Evolutionary conservation across 1,139 yeast species (phyloP), one percentile per base, ranked within the genome.

Genomic region (Suhomyces terraborum): DNA sequence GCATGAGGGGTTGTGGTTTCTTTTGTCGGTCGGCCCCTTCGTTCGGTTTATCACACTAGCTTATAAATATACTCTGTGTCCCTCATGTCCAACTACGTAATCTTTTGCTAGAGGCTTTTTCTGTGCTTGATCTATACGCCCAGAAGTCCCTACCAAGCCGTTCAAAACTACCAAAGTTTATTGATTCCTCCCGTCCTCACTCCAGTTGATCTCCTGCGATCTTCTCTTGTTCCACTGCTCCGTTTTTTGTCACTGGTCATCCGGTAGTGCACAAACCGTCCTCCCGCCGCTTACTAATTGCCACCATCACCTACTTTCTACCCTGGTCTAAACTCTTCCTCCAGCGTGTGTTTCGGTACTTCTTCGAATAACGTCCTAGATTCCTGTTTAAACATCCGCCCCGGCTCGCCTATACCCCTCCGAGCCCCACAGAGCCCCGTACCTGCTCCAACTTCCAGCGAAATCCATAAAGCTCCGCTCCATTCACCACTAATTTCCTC

Each of bases 211-310:
- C 10, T 6, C 21, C 32, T 16, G 8, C 19, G 23, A 8, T 13
- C 23, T 8, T 9, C 23, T 14, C 18, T 12, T 8, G 13, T 24
- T 16, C 16, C 16, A 5, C n/a, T 13, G 13, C 32, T 7, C 2
- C 18, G 8, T 6, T 13, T 10, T 21, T 17, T 20, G n/a, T n/a
- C n/a, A n/a, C n/a, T n/a, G n/a, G n/a, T n/a, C n/a, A n/a, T n/a
- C 14, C 26, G 40, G 41, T 38, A 38, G 41, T 38, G 41, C 26
- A 13, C 8, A 9, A 19, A 38, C 41, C 41, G 18, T 14, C 9
- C n/a, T 10, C n/a, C n/a, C n/a, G n/a, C 19, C 31, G 41, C 34
- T 38, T 38, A 38, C 41, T 38, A 38, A 38, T 38, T 33, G 31
- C 32, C 27, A 27, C 35, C 29, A 10, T 22, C 35, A 20, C 12